Evolutionary conservation across 23 red algal species (phyloP), one percentile per base, ranked within the genome.

Genomic region (Cyanidium caldarium): DNA sequence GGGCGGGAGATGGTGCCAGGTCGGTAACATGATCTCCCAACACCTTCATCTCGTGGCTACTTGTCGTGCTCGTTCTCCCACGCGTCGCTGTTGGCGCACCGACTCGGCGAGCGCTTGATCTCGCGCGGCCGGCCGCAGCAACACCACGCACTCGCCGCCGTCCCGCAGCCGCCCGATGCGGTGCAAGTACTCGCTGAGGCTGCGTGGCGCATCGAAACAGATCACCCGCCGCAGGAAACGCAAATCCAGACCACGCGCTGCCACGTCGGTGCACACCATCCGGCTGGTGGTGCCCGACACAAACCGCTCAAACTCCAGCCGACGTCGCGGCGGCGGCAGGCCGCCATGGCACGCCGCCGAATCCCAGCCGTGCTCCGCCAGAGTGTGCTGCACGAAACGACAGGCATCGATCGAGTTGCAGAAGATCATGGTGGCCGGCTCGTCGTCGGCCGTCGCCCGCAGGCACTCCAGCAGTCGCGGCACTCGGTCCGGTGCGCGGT

Each of bases 331-430:
- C 1, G 42, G 30, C 33, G 70, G 42, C 70, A 75, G 30, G 30
- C 58, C 70, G 35, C 70, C 42, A 28, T 75, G 70, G 58, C 58
- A 75, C 46, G 45, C 46, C 36, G 30, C 30, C 10, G 40, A 20
- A 28, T 36, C 35, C 14, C 38, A 35, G n/a, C 38, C 38, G 28
- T 75, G 51, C 23, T 61, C 51, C 37, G 23, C n/a, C 40, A 94
- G 68, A 67, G 75, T 86, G 68, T 94, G 81, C 17, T 86, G 80
- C 2, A 94, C 82, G 43, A 86, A 94, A 0, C 88, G 81, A 33
- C 80, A 86, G 19, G 77, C 73, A 26, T 79, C 66, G 37, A 86
- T 78, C 3, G 51, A 61, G 51, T 94, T 94, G 69, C 72, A 80
- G 73, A 94, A 94, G 1, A 94, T 43, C 31, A 94, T 82, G 42